Evolutionary conservation across 2,329 filamentous ascomycete species (phyloP).

Genomic region (Xylaria sp.): DNA sequence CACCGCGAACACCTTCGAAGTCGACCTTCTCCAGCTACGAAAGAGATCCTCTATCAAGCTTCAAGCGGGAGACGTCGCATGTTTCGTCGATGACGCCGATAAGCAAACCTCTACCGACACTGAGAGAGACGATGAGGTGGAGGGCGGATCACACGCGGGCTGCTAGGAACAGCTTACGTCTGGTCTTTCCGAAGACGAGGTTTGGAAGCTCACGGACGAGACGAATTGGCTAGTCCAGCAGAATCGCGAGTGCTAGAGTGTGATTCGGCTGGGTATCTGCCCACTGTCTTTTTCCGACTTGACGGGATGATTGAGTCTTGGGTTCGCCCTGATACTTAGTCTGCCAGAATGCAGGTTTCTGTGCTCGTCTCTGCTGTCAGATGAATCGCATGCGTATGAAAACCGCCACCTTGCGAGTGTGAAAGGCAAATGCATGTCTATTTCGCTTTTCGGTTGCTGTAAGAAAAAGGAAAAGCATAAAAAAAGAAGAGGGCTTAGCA

Average conservation of each 20-base stretch:
- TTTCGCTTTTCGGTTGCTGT: not conserved
- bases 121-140: constrained; percentile 8
- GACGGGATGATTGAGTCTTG: not conserved
- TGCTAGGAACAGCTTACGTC: constrained; percentile 34
- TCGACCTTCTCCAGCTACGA: constrained; percentile 52
- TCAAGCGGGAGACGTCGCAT: not conserved
- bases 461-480: not conserved
- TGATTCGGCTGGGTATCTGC: not conserved
- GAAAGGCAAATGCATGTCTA: not conserved
- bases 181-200: constrained; percentile 41
- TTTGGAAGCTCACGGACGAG: constrained; percentile 47
- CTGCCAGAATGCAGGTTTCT: not conserved
- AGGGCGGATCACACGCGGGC: not conserved
- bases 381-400: not conserved
- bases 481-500: not conserved
- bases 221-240: constrained; percentile 44
- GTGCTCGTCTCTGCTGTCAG: not conserved
- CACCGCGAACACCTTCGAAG: constrained; percentile 54
- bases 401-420: not conserved
- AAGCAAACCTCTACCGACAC: not conserved
- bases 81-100: constrained; percentile 6
- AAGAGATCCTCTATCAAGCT: constrained; percentile 22
- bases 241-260: constrained; percentile 31
- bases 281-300: constrained; percentile 18
- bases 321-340: not conserved